phyloP scores from a whole-genome alignment of 2,329 filamentous ascomycete species.

The Pezicula rhizophila region DNA sequence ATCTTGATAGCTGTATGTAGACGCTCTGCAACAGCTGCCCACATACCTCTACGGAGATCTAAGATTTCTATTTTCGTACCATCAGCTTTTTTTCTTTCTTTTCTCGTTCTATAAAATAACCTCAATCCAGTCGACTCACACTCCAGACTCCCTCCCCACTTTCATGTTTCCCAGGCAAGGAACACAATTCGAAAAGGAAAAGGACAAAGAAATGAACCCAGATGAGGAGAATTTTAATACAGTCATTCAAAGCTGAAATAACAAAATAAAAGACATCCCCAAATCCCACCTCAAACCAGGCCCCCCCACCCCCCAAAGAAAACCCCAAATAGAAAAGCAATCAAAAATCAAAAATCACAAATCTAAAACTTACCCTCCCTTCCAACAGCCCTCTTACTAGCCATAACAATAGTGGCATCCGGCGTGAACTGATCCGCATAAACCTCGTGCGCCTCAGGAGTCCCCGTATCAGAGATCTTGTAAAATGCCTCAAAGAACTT shows the following conservation, averaged over 20 bases:
- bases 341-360: not conserved
- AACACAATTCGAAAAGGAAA: not conserved
- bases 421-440: constrained; percentile 42
- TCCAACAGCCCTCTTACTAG: constrained; percentile 38
- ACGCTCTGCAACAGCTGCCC: constrained; percentile 43
- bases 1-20: constrained; percentile 40
- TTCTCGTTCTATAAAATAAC: too few relatives aligned
- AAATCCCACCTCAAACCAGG: too few relatives aligned
- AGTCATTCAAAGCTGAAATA: too few relatives aligned
- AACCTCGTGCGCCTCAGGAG: constrained; percentile 39
- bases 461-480: constrained; percentile 38
- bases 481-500: constrained; percentile 68
- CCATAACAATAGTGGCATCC: constrained; percentile 47
- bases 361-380: constrained; percentile 31
- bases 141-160: not conserved
- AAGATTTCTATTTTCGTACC: constrained; percentile 37
- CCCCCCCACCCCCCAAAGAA: too few relatives aligned
- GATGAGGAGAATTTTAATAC: not conserved
- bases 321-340: too few relatives aligned
- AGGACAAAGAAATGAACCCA: not conserved
- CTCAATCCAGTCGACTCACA: not conserved
- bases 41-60: constrained; percentile 42
- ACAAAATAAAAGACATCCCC: too few relatives aligned
- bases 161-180: not conserved
- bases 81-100: too few relatives aligned